These are phyloP conservation scores for Leptographium wingfieldii DNA, from an alignment of 2,329 filamentous ascomycete species.

Conservation along the genomic window DNA sequence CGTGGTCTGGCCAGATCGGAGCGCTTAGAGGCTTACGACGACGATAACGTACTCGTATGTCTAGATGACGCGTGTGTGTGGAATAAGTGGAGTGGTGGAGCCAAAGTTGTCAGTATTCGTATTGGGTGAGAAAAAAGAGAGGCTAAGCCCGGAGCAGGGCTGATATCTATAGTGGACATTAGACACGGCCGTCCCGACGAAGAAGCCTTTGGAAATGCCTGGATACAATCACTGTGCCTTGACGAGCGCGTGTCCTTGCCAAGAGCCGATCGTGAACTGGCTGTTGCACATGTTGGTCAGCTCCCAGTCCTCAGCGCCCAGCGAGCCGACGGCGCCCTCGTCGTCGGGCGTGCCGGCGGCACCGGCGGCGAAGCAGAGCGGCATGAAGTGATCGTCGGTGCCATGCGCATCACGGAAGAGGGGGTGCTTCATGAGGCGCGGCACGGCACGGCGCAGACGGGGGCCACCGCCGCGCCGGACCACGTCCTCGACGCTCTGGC, in stretches of 20 bases:
- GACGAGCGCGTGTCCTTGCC: constrained; percentile 8
- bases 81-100: not conserved
- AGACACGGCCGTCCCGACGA: no score
- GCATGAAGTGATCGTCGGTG: constrained; percentile 60
- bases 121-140: no score
- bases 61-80: not conserved
- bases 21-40: not conserved
- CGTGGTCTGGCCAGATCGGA: not conserved
- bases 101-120: not conserved
- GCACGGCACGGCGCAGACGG: constrained; percentile 38
- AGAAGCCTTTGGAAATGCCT: no score
- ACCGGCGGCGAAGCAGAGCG: constrained; percentile 50
- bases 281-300: constrained; percentile 52
- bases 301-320: constrained; percentile 53
- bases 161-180: no score
- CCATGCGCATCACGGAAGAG: constrained; percentile 53
- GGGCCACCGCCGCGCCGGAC: constrained; percentile 35
- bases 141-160: no score
- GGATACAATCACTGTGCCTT: no score
- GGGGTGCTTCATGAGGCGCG: constrained; percentile 56
- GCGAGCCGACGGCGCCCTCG: constrained; percentile 23
- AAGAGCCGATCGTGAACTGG: constrained; percentile 41
- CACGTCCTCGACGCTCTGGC: constrained; percentile 50
- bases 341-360: constrained; percentile 36
- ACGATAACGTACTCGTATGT: not conserved